Percentiles rank a stretch among this genome's conserved stretches.
phyloP scores from a whole-genome alignment of 495 filamentous ascomycete species.

The Penicillium ucsense region DNA sequence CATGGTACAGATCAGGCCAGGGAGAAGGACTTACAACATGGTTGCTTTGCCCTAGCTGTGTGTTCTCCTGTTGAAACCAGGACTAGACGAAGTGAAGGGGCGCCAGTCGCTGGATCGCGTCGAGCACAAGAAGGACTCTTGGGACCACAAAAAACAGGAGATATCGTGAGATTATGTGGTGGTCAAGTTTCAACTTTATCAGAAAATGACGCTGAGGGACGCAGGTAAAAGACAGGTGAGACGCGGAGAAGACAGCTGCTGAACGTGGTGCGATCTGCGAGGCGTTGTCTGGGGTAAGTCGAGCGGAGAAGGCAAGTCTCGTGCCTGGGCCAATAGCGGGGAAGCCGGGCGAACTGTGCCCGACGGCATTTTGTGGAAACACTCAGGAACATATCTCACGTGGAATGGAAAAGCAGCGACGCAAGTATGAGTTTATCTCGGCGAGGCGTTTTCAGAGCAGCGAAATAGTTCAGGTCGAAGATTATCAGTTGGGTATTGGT shows the following conservation, averaged over 20 bases:
- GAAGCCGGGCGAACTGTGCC: constrained; percentile 14
- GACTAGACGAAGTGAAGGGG: constrained; percentile 6
- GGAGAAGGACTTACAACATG: constrained; percentile 30
- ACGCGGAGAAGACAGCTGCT: background rate
- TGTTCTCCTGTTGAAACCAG: constrained; percentile 4
- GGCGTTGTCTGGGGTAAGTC: constrained; percentile 17
- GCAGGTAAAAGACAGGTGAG: too few relatives aligned
- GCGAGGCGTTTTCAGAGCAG: too few relatives aligned
- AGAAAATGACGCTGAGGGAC: too few relatives aligned
- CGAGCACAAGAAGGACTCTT: background rate
- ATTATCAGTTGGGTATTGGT: constrained; percentile 11
- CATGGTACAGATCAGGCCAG: background rate
- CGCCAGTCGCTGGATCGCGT: background rate
- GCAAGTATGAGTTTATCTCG: too few relatives aligned
- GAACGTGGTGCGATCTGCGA: constrained; percentile 11
- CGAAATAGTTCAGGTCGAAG: too few relatives aligned
- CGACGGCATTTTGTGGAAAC: constrained; percentile 5
- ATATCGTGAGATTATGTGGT: too few relatives aligned
- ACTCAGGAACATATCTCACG: background rate
- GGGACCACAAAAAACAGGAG: too few relatives aligned
- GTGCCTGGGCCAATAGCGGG: constrained; percentile 14
- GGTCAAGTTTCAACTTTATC: too few relatives aligned
- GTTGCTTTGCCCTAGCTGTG: constrained; percentile 3
- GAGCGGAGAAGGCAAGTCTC: constrained; percentile 20
- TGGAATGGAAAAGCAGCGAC: too few relatives aligned